Evolutionary conservation across 176 grass and related monocot species (phyloP).

Genomic region (Aegilops tauschii): DNA sequence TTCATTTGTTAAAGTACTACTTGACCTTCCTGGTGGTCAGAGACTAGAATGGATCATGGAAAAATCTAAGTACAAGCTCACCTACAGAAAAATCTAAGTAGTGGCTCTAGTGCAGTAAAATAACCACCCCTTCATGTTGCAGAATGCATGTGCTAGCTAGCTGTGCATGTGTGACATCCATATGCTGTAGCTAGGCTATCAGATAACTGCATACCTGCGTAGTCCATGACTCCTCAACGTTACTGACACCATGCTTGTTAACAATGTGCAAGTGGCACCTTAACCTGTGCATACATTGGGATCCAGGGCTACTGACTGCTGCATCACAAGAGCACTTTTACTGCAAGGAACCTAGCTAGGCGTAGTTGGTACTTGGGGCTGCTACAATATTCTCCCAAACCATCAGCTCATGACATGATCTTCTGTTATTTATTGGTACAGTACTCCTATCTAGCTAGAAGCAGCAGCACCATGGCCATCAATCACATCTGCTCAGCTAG

Average conservation of each 20-base stretch:
- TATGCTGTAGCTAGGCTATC: background rate
- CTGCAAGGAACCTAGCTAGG: slow-evolving; percentile 28
- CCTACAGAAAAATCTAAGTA: background rate
- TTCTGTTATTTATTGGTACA: slow-evolving; percentile 6
- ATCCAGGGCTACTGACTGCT: slow-evolving; percentile 9
- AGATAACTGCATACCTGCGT: background rate
- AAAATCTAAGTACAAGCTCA: slow-evolving; percentile 23
- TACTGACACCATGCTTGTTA: slow-evolving; percentile 12
- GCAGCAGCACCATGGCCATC: background rate
- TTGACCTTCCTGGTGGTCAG: slow-evolving; percentile 29
- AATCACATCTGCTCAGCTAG: slow-evolving; percentile 18
- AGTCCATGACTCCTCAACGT: background rate
- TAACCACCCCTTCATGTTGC: slow-evolving; percentile 9
- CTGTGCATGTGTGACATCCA: slow-evolving; percentile 27
- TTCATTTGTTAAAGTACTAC: background rate
- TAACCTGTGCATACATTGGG: slow-evolving; percentile 22
- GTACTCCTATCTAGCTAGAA: background rate
- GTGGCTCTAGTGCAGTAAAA: slow-evolving; percentile 30
- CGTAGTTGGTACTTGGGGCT: slow-evolving; percentile 1
- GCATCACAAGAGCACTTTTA: slow-evolving; percentile 20
- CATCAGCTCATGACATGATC: slow-evolving; percentile 8
- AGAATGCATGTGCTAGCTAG: slow-evolving; percentile 1
- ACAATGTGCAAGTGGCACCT: slow-evolving; percentile 25
- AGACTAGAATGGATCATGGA: slow-evolving; percentile 14
- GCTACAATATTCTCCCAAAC: slow-evolving; percentile 14